Evolutionary conservation across 441 rosid genomes (phyloP).

Genomic region (Cnidoscolus chayamansa): DNA sequence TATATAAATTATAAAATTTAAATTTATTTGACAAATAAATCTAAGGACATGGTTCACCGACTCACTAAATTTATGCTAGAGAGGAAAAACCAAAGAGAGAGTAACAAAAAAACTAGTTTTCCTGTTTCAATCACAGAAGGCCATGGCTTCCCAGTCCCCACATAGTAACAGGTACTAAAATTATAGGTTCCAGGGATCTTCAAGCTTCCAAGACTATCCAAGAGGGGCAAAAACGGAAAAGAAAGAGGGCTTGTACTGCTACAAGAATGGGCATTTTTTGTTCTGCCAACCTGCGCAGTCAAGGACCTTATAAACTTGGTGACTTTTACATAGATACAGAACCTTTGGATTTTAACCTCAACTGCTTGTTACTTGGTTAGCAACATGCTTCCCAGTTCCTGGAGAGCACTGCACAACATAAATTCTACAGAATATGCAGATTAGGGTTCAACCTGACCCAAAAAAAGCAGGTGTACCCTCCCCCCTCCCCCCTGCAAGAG

Average conservation of each 20-base stretch:
- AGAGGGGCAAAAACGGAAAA: not conserved
- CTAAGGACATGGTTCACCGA: no score
- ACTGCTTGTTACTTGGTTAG: not conserved
- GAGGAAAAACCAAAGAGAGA: not conserved
- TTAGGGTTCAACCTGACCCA: slow-evolving; percentile 33
- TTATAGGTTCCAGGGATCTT: not conserved
- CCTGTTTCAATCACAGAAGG: not conserved
- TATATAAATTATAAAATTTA: no score
- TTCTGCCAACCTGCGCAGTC: slow-evolving; percentile 28
- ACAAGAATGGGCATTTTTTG: slow-evolving; percentile 21
- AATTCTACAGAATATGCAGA: slow-evolving; percentile 16
- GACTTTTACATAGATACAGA: slow-evolving; percentile 8
- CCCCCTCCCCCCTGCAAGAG: slow-evolving; percentile 3
- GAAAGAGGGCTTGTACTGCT: slow-evolving; percentile 19
- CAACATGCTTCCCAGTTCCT: slow-evolving; percentile 3
- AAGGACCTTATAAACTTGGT: not conserved
- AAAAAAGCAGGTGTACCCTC: slow-evolving; percentile 34
- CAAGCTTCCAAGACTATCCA: slow-evolving; percentile 6
- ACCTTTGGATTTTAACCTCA: not conserved
- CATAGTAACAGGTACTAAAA: not conserved
- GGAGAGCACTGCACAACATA: not conserved
- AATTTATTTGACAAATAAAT: no score
- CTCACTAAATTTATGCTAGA: not conserved
- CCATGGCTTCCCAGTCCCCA: not conserved
- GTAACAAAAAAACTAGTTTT: not conserved